These are phyloP conservation scores for Vanilla planifolia DNA, from an alignment of 106 monocot genomes.

Conservation along the genomic window DNA sequence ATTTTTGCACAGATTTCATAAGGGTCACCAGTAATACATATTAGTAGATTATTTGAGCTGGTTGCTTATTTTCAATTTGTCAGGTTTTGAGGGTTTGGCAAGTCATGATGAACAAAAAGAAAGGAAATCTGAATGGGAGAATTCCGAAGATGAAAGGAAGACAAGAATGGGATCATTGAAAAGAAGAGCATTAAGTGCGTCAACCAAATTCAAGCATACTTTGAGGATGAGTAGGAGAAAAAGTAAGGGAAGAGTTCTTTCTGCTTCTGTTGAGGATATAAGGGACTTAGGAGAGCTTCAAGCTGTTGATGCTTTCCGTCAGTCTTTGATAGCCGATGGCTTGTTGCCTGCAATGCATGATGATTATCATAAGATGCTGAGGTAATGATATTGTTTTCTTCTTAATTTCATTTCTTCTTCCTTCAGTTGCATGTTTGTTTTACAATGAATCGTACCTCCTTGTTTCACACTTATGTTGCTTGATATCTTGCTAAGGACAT, in stretches of 20 bases:
- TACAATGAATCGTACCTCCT: neutral
- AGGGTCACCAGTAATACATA: too few species aligned
- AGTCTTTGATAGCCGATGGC: constrained; percentile 44
- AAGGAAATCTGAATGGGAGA: constrained; percentile 47
- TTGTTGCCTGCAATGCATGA: constrained; percentile 50
- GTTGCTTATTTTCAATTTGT: neutral
- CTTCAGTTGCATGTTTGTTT: neutral
- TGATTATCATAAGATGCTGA: constrained; percentile 60
- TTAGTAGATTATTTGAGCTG: too few species aligned
- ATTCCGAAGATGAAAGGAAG: constrained; percentile 59
- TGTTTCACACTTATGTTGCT: neutral
- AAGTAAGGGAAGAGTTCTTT: constrained; percentile 27
- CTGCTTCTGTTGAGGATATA: constrained; percentile 57
- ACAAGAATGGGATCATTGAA: constrained; percentile 43
- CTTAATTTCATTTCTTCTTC: neutral
- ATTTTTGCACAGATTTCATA: too few species aligned
- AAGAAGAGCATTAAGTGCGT: constrained; percentile 58
- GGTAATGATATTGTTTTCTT: constrained; percentile 17
- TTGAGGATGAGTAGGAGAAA: constrained; percentile 45
- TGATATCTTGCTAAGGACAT: neutral
- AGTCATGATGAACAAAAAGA: constrained; percentile 39
- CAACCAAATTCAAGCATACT: constrained; percentile 48
- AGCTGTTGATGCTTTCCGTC: constrained; percentile 64
- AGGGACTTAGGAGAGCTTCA: constrained; percentile 49
- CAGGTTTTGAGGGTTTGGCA: constrained; percentile 50